Base-by-base conservation (phyloP, 1,139 yeast species). In the Lodderomyces margitis region DNA sequence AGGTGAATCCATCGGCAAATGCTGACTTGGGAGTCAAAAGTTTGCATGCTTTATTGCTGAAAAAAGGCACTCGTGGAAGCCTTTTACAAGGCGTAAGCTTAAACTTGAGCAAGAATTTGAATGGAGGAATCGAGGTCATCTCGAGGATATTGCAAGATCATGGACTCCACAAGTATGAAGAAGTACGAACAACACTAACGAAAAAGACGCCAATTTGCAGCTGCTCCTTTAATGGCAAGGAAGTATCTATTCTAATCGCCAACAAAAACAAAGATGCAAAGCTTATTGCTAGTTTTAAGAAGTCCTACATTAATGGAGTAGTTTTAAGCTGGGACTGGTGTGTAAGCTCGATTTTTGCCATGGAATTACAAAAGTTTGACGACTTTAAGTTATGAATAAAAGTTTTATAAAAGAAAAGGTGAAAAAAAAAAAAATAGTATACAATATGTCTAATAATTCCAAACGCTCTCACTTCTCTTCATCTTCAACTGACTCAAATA, bases 321-420 rank as follows among this genome's bases (percentile, higher is more conserved):
- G 66, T 77, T 2, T 70, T 81, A 8, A 83, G 80, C 46, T 82
- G 88, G 88, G 80, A 81, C 44, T 81, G 86, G 85, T 75, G 84
- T 46, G 81, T 82, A 8, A 63, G 70, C 42, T 70, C 81, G 37
- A 78, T 83, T 0, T 82, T 82, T 57, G 68, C 67, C 34, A 72
- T 76, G 68, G 52, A 62, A 21, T 46, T 70, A 25, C 61, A 63
- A 44, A 51, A 53, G 2, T 57, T 56, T 31, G 58, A 59, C 6
- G 48, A 53, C 4, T 69, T 52, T 44, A 44, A 41, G 38, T 40
- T 61, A 28, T 62, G 46, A 46, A 16, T 3, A 32, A 14, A 10
- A 7, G n/a, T n/a, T n/a, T n/a, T n/a, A n/a, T n/a, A n/a, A n/a
- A n/a, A n/a, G n/a, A n/a, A n/a, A n/a, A n/a, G n/a, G n/a, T n/a